Evolutionary conservation across 2,329 filamentous ascomycete genomes (phyloP), one percentile per base, ranked within the genome.

Genomic region (Tolypocladium capitatum): DNA sequence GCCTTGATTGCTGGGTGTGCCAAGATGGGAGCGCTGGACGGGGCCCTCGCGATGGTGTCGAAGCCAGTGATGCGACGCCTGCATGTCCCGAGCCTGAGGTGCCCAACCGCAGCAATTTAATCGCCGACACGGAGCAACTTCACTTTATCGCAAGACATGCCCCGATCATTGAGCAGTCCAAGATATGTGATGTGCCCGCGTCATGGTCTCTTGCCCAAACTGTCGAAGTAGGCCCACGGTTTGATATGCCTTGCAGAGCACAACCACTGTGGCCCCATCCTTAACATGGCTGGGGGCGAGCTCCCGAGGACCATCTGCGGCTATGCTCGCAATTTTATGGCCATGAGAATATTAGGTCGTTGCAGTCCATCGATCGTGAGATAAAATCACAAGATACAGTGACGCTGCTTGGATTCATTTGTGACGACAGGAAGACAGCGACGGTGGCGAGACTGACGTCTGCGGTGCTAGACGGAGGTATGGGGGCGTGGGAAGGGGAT

Each of bases 401-500:
- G 48, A 47, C 45, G 48, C 48, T 49, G 48, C 45, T 45, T 45
- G 45, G 50, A 48, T 48, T 52, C 48, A 53, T 48, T 20, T 34
- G 42, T 14, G 27, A 40, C 30, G 27, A 31, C n/a, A 33, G 32
- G 21, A 20, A 52, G 43, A 51, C 46, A 48, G 52, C 55, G 36
- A 21, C 36, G 36, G 7, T 16, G 21, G 21, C n/a, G 38, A 18
- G 16, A 13, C 24, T 18, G 38, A 18, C 24, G 24, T 16, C 27
- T 42, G 16, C 9, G 38, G 16, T 28, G 24, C 38, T 42, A 24
- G 24, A 30, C 38, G 38, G 38, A 24, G 38, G n/a, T 8, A 10
- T 27, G 11, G n/a, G 20, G 48, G 48, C 53, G 48, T 51, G 53
- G 56, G 50, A 53, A 43, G 54, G 52, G 53, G 51, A 51, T 57